phyloP scores from a whole-genome alignment of 192 early-diverging fungal genomes.

The Radiomyces spectabilis region DNA sequence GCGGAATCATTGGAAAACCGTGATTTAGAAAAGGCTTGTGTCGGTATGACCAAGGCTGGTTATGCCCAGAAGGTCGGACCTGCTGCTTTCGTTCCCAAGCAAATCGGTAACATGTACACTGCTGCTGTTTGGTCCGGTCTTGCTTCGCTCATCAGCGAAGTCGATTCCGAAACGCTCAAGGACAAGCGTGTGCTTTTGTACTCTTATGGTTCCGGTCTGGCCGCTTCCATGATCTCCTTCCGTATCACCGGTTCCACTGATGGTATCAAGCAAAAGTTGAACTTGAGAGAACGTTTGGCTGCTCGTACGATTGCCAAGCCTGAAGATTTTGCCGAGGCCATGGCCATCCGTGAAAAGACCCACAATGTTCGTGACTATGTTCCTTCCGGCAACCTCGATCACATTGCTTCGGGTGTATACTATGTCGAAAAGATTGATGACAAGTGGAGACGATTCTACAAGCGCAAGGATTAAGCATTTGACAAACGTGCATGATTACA shows the following conservation, averaged over 20 bases:
- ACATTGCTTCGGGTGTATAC: slow-evolving; percentile 68
- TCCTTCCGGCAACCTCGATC: slow-evolving; percentile 60
- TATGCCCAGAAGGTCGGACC: slow-evolving; percentile 75
- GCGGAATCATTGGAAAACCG: slow-evolving; percentile 79
- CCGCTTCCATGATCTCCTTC: slow-evolving; percentile 91
- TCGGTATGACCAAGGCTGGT: slow-evolving; percentile 65
- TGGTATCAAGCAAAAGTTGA: slow-evolving; percentile 52
- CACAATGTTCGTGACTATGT: slow-evolving; percentile 78
- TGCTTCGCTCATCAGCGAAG: slow-evolving; percentile 69
- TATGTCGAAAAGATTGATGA: slow-evolving; percentile 86
- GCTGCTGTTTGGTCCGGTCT: slow-evolving; percentile 60
- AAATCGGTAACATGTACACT: slow-evolving; percentile 78
- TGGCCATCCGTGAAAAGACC: slow-evolving; percentile 81
- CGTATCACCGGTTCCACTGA: slow-evolving; percentile 62
- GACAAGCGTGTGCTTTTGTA: slow-evolving; percentile 86
- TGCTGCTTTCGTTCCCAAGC: slow-evolving; percentile 69
- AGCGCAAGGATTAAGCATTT: slow-evolving; percentile 36
- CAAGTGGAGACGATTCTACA: slow-evolving; percentile 88
- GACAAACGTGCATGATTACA: no score
- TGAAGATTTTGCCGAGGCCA: slow-evolving; percentile 65
- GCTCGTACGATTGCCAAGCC: slow-evolving; percentile 71
- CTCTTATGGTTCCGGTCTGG: slow-evolving; percentile 95
- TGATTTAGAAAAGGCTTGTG: slow-evolving; percentile 89
- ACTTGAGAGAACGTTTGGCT: slow-evolving; percentile 65
- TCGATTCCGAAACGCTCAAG: slow-evolving; percentile 57